phyloP scores from a whole-genome alignment of 73 alveolate species.

The Effrenium voratum region DNA sequence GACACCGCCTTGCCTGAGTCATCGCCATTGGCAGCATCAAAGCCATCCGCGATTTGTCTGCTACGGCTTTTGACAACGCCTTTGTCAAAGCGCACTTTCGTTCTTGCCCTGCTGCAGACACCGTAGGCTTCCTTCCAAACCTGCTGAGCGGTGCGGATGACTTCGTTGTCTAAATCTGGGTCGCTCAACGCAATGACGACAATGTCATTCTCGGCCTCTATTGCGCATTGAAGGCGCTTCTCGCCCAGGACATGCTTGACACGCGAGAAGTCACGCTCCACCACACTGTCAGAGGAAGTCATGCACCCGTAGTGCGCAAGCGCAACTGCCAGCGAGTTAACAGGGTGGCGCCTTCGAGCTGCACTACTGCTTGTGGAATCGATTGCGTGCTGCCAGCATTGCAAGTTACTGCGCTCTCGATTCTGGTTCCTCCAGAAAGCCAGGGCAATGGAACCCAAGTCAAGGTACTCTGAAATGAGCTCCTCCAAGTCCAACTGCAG shows the following conservation, averaged over 20 bases:
- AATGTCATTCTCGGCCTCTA: constrained; percentile 1
- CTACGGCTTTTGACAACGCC: not conserved
- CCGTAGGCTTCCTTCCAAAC: constrained; percentile 12
- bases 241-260: not conserved
- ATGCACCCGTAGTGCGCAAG: not conserved
- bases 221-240: not conserved
- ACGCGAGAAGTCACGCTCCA: constrained; percentile 13
- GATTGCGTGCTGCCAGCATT: constrained; percentile 16
- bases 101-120: not conserved
- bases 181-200: not conserved
- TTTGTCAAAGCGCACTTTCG: constrained; percentile 22
- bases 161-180: not conserved
- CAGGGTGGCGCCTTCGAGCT: constrained; percentile 33
- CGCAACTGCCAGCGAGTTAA: not conserved
- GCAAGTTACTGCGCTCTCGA: not conserved
- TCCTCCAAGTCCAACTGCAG: constrained; percentile 22
- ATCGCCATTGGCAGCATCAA: not conserved
- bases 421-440: not conserved
- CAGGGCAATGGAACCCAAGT: constrained; percentile 8
- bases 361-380: not conserved
- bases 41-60: not conserved
- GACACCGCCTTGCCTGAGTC: not conserved
- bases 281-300: constrained; percentile 6
- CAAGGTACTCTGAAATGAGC: not conserved
- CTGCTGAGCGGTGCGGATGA: not conserved